phyloP scores from a whole-genome alignment of 2,329 filamentous ascomycete genomes.

The Chaetomium sp. region DNA sequence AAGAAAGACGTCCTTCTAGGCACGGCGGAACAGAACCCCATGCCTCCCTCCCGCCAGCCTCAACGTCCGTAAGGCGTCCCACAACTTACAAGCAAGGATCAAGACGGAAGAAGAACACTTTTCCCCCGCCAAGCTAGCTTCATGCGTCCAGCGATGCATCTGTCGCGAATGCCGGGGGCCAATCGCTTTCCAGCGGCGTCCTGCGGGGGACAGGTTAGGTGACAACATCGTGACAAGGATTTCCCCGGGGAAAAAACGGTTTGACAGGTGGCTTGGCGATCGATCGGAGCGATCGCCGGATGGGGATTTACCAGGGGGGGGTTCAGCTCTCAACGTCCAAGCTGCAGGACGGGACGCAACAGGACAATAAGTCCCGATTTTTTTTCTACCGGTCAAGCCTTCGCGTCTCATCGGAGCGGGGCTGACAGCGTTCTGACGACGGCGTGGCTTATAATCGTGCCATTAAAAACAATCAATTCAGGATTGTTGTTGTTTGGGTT shows the following conservation, averaged over 20 bases:
- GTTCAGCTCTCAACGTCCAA: neutral
- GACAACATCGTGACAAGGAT: conserved; percentile 12
- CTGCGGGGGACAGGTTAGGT: neutral
- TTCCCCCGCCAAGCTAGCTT: conserved; percentile 1
- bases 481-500: neutral
- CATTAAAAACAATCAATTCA: neutral
- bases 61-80: neutral
- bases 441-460: neutral
- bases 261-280: conserved; percentile 13
- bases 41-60: neutral
- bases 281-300: conserved; percentile 3
- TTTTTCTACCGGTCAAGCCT: neutral
- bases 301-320: neutral
- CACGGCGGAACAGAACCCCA: neutral
- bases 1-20: neutral
- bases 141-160: conserved; percentile 3
- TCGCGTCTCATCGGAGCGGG: neutral
- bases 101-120: neutral
- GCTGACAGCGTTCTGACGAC: neutral
- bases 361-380: neutral
- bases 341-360: neutral
- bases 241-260: neutral
- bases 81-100: neutral
- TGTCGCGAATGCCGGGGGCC: neutral
- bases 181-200: neutral